phyloP scores from a whole-genome alignment of 495 filamentous ascomycete species.

The Chlorociboria aeruginascens region DNA sequence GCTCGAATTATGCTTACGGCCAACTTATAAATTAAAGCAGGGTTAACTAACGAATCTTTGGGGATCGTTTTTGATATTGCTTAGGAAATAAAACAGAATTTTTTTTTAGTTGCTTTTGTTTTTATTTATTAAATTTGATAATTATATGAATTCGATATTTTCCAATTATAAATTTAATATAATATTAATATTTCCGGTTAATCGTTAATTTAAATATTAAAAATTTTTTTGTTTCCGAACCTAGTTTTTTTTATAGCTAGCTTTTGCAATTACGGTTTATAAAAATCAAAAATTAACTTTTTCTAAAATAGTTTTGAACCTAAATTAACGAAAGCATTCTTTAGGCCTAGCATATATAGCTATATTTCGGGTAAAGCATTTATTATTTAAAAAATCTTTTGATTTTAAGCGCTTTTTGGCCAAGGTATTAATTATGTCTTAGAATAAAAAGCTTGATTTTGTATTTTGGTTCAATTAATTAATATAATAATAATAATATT shows the following conservation, averaged over 20 bases:
- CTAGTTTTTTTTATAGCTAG: constrained; percentile 5
- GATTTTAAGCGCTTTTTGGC: constrained; percentile 4
- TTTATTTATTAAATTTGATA: constrained; percentile 2
- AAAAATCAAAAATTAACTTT: constrained; percentile 10
- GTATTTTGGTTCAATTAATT: constrained; percentile 2
- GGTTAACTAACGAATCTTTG: constrained; percentile 1
- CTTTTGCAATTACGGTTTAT: constrained; percentile 10
- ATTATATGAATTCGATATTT: constrained; percentile 1
- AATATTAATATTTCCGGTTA: constrained; percentile 2
- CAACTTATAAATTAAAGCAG: background rate
- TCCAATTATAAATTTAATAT: background rate
- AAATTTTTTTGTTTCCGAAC: constrained; percentile 1
- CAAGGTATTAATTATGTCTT: background rate
- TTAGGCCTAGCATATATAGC: constrained; percentile 11
- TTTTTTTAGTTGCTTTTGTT: background rate
- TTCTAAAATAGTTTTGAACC: constrained; percentile 4
- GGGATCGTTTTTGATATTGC: background rate
- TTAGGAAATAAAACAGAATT: background rate
- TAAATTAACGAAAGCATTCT: constrained; percentile 2
- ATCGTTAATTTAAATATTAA: constrained; percentile 3
- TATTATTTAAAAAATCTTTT: constrained; percentile 11
- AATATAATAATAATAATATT: no score
- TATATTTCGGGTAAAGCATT: constrained; percentile 7
- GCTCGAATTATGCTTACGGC: constrained; percentile 1
- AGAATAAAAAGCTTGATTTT: background rate